A percentile compares a stretch with the other conserved stretches of the same genome.
phyloP scores from a whole-genome alignment of 805 yeast species.

The Wickerhamiella bombiphila region DNA sequence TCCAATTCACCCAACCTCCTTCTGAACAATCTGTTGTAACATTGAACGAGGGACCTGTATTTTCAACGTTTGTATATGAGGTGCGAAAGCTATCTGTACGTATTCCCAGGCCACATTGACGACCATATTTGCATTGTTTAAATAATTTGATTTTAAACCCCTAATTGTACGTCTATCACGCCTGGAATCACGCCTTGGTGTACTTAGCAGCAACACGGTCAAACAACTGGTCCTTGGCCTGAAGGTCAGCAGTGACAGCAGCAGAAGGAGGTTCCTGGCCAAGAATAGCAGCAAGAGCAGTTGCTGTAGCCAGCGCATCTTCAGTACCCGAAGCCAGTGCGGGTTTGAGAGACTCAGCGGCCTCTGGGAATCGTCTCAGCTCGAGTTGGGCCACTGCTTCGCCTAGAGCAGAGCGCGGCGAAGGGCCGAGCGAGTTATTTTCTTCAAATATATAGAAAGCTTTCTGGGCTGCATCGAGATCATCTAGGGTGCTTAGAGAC shows the following conservation, averaged over 20 bases:
- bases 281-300: constrained; percentile 44
- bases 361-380: constrained; percentile 69
- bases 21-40: background rate
- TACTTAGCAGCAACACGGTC: constrained; percentile 40
- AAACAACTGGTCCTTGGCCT: constrained; percentile 49
- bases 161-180: background rate
- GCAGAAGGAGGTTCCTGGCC: constrained; percentile 26
- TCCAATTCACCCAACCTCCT: background rate
- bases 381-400: constrained; percentile 65
- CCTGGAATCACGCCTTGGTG: no score
- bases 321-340: constrained; percentile 27
- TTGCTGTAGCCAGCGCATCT: constrained; percentile 42
- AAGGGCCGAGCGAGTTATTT: constrained; percentile 23
- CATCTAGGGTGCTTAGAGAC: constrained; percentile 30
- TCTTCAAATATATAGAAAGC: constrained; percentile 50
- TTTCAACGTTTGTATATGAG: background rate
- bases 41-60: background rate
- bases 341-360: constrained; percentile 39
- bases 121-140: no score
- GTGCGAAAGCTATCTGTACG: background rate
- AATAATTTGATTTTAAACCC: background rate
- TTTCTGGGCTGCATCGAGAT: constrained; percentile 22
- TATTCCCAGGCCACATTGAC: no score
- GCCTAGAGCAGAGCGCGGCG: constrained; percentile 45
- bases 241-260: constrained; percentile 29